phyloP scores from a whole-genome alignment of 345 rosid genomes.

The Citropsis articulata region DNA sequence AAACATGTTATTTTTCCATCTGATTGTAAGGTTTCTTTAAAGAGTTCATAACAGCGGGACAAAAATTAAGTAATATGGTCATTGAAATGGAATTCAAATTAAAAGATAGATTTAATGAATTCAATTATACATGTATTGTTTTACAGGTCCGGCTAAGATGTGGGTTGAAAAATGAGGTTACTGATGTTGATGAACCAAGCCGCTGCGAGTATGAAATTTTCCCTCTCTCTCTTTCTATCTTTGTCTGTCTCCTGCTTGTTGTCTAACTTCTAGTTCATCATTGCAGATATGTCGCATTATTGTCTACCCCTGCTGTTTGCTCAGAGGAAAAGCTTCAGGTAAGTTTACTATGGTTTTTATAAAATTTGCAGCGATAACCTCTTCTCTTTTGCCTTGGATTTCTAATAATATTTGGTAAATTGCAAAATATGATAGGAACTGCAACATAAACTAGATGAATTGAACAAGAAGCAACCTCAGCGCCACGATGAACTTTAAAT shows the following conservation, averaged over 20 bases:
- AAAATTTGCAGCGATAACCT: background rate
- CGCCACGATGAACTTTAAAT: slow-evolving; percentile 71
- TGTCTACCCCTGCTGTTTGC: slow-evolving; percentile 79
- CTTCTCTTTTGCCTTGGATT: background rate
- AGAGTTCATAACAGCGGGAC: background rate
- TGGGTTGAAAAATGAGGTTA: slow-evolving; percentile 74
- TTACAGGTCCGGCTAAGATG: slow-evolving; percentile 83
- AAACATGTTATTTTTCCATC: background rate
- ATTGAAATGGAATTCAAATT: background rate
- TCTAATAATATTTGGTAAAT: slow-evolving; percentile 9
- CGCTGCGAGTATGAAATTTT: slow-evolving; percentile 83
- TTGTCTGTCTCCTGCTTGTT: background rate
- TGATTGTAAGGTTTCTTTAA: too few species aligned
- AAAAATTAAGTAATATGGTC: background rate
- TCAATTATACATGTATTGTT: background rate
- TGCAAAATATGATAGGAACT: slow-evolving; percentile 52
- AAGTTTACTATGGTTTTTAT: slow-evolving; percentile 9
- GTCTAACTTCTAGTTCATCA: slow-evolving; percentile 10
- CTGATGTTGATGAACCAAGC: slow-evolving; percentile 92
- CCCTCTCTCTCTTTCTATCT: background rate
- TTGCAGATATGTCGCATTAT: slow-evolving; percentile 64
- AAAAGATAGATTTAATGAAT: slow-evolving; percentile 8
- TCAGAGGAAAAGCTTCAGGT: slow-evolving; percentile 74
- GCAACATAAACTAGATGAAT: slow-evolving; percentile 58
- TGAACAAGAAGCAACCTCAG: slow-evolving; percentile 60